A percentile compares a stretch with the other conserved stretches of the same genome.
phyloP scores from a whole-genome alignment of 805 yeast genomes.

The Ogataea thermomethanolica region DNA sequence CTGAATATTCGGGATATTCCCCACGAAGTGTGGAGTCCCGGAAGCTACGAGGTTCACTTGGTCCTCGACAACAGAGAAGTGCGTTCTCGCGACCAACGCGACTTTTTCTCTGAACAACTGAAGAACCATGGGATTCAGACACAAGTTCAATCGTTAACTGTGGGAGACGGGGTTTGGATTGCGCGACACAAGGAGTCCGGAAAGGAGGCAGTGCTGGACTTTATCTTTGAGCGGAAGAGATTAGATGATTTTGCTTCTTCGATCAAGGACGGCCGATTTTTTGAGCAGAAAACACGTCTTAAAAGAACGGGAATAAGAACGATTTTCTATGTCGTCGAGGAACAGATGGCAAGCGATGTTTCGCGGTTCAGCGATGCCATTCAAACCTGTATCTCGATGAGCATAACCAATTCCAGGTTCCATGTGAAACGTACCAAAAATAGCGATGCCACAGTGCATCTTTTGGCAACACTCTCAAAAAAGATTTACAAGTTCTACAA shows the following conservation, averaged over 20 bases:
- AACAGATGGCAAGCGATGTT: slow-evolving; percentile 46
- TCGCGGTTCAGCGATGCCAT: slow-evolving; percentile 58
- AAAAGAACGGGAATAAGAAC: slow-evolving; percentile 63
- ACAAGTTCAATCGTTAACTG: slow-evolving; percentile 56
- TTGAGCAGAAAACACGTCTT: slow-evolving; percentile 81
- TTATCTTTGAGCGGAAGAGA: slow-evolving; percentile 86
- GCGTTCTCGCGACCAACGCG: slow-evolving; percentile 62
- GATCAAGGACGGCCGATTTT: slow-evolving; percentile 82
- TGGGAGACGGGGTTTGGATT: slow-evolving; percentile 90
- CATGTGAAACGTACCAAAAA: slow-evolving; percentile 64
- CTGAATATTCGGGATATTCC: slow-evolving; percentile 9
- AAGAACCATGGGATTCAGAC: slow-evolving; percentile 44
- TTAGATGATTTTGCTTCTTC: slow-evolving; percentile 80
- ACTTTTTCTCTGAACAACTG: slow-evolving; percentile 60
- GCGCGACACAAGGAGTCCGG: slow-evolving; percentile 61
- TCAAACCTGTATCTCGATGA: slow-evolving; percentile 71
- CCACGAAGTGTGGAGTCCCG: slow-evolving; percentile 59
- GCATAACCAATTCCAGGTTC: slow-evolving; percentile 63
- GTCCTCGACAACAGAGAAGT: slow-evolving; percentile 82
- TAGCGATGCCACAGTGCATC: slow-evolving; percentile 70
- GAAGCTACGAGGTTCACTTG: slow-evolving; percentile 55
- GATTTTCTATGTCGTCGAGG: slow-evolving; percentile 79
- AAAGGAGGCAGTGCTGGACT: slow-evolving; percentile 67
- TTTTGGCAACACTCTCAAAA: slow-evolving; percentile 48
- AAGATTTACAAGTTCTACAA: slow-evolving; percentile 40